A percentile compares a stretch with the other conserved stretches of the same genome.
Conservation (phyloP, 768 basidiomycete genomes). For the Sarcomyxa edulis region DNA sequence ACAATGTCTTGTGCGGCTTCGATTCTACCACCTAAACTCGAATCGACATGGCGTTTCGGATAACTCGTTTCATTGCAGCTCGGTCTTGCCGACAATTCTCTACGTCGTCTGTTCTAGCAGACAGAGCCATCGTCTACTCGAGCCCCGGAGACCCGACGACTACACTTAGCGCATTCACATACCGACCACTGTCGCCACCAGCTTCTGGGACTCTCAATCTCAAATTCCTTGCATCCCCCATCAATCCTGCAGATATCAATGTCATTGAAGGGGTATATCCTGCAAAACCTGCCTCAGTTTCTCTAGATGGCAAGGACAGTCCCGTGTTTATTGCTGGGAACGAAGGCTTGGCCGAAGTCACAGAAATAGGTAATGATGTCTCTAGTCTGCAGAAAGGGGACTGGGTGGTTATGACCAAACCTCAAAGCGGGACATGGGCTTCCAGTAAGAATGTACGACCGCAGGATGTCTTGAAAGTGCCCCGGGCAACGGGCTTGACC, state of each 20-base stretch:
- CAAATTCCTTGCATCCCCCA: slow-evolving; percentile 62
- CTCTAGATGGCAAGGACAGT: slow-evolving; percentile 24
- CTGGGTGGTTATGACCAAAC: slow-evolving; percentile 68
- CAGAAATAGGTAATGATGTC: slow-evolving; percentile 54
- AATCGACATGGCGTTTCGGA: too few relatives aligned
- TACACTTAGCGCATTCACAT: slow-evolving; percentile 52
- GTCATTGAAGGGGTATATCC: slow-evolving; percentile 84
- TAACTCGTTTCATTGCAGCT: too few relatives aligned
- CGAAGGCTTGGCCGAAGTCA: slow-evolving; percentile 68
- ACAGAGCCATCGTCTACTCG: slow-evolving; percentile 65
- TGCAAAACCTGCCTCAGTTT: slow-evolving; percentile 43
- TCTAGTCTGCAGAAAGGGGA: slow-evolving; percentile 47
- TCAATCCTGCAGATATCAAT: slow-evolving; percentile 82
- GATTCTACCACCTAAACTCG: too few relatives aligned
- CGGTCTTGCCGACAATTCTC: too few relatives aligned
- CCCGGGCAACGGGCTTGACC: slow-evolving; percentile 36
- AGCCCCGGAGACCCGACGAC: slow-evolving; percentile 53
- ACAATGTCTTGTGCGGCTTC: too few relatives aligned
- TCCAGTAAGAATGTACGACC: slow-evolving; percentile 46
- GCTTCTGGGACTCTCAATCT: slow-evolving; percentile 56
- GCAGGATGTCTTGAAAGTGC: slow-evolving; percentile 59
- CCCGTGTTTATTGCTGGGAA: slow-evolving; percentile 64
- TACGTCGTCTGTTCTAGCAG: slow-evolving; percentile 23
- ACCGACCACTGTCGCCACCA: slow-evolving; percentile 48
- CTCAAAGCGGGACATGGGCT: slow-evolving; percentile 76